phyloP scores from a whole-genome alignment of 805 yeast species.

The Suhomyces tanzawaensis region DNA sequence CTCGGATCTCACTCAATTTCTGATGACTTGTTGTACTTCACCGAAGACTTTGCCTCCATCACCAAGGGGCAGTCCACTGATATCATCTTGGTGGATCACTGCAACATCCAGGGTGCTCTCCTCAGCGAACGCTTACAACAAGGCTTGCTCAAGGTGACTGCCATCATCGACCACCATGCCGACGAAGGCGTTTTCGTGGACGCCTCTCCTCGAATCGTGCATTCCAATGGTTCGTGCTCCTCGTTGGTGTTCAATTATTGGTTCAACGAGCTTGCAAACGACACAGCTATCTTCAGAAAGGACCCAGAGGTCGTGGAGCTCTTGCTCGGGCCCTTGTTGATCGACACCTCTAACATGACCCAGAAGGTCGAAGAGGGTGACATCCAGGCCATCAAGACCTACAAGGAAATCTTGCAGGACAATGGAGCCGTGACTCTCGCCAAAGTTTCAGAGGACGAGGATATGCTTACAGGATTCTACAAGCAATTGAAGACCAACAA shows the following conservation, averaged over 20 bases:
- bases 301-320: conserved; percentile 42
- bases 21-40: conserved; percentile 52
- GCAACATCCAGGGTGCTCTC: conserved; percentile 53
- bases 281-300: conserved; percentile 14
- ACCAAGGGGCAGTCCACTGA: conserved; percentile 23
- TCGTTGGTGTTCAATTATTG: conserved; percentile 69
- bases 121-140: conserved; percentile 27
- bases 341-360: conserved; percentile 72
- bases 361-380: conserved; percentile 66
- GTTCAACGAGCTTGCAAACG: conserved; percentile 26
- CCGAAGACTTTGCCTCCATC: conserved; percentile 56
- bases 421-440: not conserved
- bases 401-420: conserved; percentile 25
- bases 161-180: conserved; percentile 85
- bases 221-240: conserved; percentile 74
- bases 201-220: conserved; percentile 61
- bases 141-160: conserved; percentile 37
- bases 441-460: not conserved
- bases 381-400: conserved; percentile 37
- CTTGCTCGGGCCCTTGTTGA: conserved; percentile 63
- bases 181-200: conserved; percentile 55
- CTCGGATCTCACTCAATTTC: conserved; percentile 48
- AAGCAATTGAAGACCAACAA: conserved; percentile 47
- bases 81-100: conserved; percentile 80
- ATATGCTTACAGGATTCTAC: conserved; percentile 15